These are phyloP conservation scores for Colletotrichum gigasporum DNA, from an alignment of 2,329 filamentous ascomycete genomes.

Conservation along the genomic window DNA sequence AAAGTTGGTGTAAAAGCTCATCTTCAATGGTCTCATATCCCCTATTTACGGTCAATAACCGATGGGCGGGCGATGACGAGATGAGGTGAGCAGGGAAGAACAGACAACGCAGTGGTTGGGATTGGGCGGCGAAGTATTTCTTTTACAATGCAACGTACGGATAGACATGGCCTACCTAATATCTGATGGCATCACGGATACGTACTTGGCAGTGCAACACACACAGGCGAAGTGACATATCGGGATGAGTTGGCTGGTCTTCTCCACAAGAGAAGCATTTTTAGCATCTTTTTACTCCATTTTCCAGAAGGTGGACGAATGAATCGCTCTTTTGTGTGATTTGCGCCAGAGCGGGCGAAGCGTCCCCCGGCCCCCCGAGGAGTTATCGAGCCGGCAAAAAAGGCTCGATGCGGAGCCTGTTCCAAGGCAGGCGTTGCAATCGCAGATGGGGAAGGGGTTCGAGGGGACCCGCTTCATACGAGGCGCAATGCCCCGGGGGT, in stretches of 20 bases:
- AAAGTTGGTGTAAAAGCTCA: not conserved
- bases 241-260: not conserved
- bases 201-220: conserved; percentile 2
- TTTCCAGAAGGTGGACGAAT: conserved; percentile 4
- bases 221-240: conserved; percentile 4
- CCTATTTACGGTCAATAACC: not conserved
- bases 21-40: not conserved
- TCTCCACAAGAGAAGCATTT: conserved; percentile 27
- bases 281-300: conserved; percentile 6
- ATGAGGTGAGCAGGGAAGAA: not conserved
- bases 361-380: not conserved
- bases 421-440: conserved; percentile 25
- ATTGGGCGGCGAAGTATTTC: not conserved
- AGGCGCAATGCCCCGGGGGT: conserved; percentile 12
- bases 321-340: not conserved
- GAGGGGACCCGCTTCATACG: conserved; percentile 26
- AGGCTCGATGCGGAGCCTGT: not conserved
- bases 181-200: not conserved
- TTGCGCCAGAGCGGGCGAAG: conserved; percentile 1
- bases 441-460: conserved; percentile 2
- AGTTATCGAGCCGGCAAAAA: not conserved
- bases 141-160: not conserved
- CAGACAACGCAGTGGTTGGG: not conserved
- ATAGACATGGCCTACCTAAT: not conserved
- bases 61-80: not conserved